These are phyloP conservation scores for Oemleria cerasiformis DNA, from an alignment of 306 rosid genomes.

Conservation along the genomic window DNA sequence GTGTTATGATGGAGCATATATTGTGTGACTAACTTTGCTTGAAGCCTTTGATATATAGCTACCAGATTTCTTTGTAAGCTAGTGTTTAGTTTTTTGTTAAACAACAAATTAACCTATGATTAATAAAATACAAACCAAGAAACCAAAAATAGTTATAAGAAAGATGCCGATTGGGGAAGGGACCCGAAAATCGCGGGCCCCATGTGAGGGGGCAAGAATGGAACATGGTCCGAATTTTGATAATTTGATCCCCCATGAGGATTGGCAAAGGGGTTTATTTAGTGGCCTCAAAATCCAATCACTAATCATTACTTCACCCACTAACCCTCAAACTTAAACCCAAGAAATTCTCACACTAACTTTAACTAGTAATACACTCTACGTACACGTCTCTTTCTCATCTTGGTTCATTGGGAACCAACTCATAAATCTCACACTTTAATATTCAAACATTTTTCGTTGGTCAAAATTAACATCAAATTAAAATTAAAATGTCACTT, in stretches of 20 bases:
- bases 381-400: slow-evolving; percentile 22
- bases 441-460: not conserved
- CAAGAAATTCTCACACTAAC: slow-evolving; percentile 23
- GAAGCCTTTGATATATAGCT: too few species aligned
- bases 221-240: slow-evolving; percentile 69
- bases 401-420: slow-evolving; percentile 30
- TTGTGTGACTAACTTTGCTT: too few species aligned
- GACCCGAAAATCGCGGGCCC: slow-evolving; percentile 42
- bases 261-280: slow-evolving; percentile 23
- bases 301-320: slow-evolving; percentile 70
- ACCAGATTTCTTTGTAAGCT: too few species aligned
- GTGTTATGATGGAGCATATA: too few species aligned
- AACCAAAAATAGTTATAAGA: not conserved
- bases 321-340: slow-evolving; percentile 30
- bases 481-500: not conserved
- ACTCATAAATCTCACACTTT: slow-evolving; percentile 20
- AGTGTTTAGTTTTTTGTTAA: not conserved
- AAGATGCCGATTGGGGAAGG: slow-evolving; percentile 10
- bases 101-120: not conserved
- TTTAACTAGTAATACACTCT: slow-evolving; percentile 34
- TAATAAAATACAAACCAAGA: not conserved
- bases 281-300: slow-evolving; percentile 53
- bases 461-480: too few species aligned
- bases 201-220: slow-evolving; percentile 42
- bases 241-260: slow-evolving; percentile 12